Evolutionary conservation across 306 rosid genomes (phyloP), one percentile per base, ranked within the genome.

Genomic region (Fragaria ananassa): DNA sequence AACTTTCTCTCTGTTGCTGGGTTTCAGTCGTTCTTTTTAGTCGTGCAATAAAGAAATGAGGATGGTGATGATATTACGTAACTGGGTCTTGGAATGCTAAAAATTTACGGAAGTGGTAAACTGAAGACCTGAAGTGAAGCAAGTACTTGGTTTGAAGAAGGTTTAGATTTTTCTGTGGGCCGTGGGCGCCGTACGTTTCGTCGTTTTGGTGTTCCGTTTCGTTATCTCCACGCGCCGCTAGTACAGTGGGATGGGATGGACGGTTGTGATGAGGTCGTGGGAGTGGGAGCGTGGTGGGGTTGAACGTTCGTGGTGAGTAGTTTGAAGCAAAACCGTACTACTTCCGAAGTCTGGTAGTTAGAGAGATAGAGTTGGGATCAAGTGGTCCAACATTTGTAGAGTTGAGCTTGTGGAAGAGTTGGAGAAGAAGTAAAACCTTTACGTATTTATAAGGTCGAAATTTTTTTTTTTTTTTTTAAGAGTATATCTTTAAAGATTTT

Each of bases 101-200:
- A 51, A 4, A 46, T 35, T 81, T 81, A 78, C 87, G 42, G 39
- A 53, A 76, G 25, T 53, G 71, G 42, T 1, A 50, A 21, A 10
- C 4, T 3, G 5, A 23, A 15, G 17, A 15, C 56, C 15, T 1
- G 19, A 18, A 51, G 23, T 18, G 41, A 37, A 37, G 41, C 6
- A 37, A 41, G 23, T 51, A n/a, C 27, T 54, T 25, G 25, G 15
- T 23, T 60, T 0, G 42, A 25, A 58, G 8, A 54, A 53, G 3
- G 14, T 58, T 1, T 41, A 12, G 49, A 23, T 47, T 61, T 10
- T 44, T 46, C 23, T 3, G 5, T 41, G 77, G 74, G 79, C 7
- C 83, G 44, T 6, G 44, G 75, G 77, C 70, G 76, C 18, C 81
- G 72, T 64, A 50, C 18, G 62, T 51, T 72, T 81, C 50, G 71